These are phyloP conservation scores for Ceratobasidium sp. DNA, from an alignment of 1,284 basidiomycete species.

Conservation along the genomic window DNA sequence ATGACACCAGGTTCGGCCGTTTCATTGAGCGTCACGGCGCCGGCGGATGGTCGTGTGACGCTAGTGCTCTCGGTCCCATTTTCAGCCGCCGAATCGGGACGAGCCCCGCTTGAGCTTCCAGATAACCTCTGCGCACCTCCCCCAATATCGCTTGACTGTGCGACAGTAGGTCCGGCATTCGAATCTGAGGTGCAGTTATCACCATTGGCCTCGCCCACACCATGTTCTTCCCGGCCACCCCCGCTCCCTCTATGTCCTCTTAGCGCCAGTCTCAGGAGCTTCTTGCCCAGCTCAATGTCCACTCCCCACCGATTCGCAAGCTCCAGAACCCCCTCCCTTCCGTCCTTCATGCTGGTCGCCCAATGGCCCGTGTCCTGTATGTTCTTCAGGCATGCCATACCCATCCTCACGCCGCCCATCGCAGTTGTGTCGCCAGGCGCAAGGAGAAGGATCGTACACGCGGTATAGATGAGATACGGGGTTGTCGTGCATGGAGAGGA, in stretches of 20 bases:
- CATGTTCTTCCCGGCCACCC: not conserved
- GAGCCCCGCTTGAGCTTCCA: no score
- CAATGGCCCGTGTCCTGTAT: slow-evolving; percentile 36
- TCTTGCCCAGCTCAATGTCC: not conserved
- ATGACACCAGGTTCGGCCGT: no score
- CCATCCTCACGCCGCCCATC: slow-evolving; percentile 24
- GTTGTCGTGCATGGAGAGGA: slow-evolving; percentile 31
- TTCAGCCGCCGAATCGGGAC: no score
- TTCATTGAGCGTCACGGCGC: no score
- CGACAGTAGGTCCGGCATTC: no score
- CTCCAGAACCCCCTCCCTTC: slow-evolving; percentile 11
- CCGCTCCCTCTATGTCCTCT: not conserved
- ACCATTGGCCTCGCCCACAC: not conserved
- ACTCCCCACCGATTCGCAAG: slow-evolving; percentile 33
- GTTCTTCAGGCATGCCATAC: slow-evolving; percentile 8
- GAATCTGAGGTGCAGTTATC: not conserved
- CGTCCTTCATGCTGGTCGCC: slow-evolving; percentile 20
- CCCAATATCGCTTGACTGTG: no score
- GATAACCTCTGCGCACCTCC: no score
- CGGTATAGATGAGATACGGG: slow-evolving; percentile 32
- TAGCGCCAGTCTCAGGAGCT: not conserved
- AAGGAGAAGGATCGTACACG: slow-evolving; percentile 27
- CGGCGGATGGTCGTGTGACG: no score
- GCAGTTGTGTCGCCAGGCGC: slow-evolving; percentile 23
- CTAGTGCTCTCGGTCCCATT: no score